A percentile compares a stretch with the other conserved stretches of the same genome.
Conservation (phyloP, 306 rosid genomes). For the Casuarina cunninghamiana region DNA sequence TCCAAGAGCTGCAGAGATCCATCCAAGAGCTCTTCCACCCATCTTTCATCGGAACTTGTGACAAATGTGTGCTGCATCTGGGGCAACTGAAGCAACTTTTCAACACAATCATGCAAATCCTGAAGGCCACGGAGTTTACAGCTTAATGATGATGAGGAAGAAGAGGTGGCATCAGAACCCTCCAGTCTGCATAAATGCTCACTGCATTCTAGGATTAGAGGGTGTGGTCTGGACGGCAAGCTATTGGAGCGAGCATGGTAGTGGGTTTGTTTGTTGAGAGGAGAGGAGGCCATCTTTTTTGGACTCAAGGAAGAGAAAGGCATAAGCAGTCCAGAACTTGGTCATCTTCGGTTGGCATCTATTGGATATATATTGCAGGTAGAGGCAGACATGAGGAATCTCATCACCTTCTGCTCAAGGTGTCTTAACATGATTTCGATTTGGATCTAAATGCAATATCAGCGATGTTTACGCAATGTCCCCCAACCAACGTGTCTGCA, state of each 20-base stretch:
- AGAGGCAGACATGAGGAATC: slow-evolving; percentile 36
- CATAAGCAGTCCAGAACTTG: not conserved
- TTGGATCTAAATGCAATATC: too few relatives aligned
- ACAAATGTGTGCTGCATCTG: slow-evolving; percentile 2
- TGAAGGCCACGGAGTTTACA: slow-evolving; percentile 19
- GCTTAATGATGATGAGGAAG: slow-evolving; percentile 19
- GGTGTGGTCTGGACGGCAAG: too few relatives aligned
- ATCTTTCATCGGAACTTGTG: not conserved
- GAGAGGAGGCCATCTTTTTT: slow-evolving; percentile 6
- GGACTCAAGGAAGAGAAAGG: slow-evolving; percentile 1
- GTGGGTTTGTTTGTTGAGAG: not conserved
- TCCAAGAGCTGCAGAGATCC: slow-evolving; percentile 27
- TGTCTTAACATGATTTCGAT: too few relatives aligned
- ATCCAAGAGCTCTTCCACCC: slow-evolving; percentile 8
- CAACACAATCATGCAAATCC: slow-evolving; percentile 17
- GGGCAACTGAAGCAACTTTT: slow-evolving; percentile 20
- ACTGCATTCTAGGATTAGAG: not conserved
- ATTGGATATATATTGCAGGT: slow-evolving; percentile 9
- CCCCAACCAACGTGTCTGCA: too few relatives aligned
- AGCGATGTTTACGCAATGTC: too few relatives aligned
- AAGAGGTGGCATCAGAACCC: slow-evolving; percentile 22
- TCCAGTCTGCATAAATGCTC: slow-evolving; percentile 27
- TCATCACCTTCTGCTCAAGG: not conserved
- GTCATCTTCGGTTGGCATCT: too few relatives aligned
- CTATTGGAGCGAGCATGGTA: too few relatives aligned